Evolutionary conservation across 202 grass and related monocot species (phyloP).

Genomic region (Digitaria exilis): DNA sequence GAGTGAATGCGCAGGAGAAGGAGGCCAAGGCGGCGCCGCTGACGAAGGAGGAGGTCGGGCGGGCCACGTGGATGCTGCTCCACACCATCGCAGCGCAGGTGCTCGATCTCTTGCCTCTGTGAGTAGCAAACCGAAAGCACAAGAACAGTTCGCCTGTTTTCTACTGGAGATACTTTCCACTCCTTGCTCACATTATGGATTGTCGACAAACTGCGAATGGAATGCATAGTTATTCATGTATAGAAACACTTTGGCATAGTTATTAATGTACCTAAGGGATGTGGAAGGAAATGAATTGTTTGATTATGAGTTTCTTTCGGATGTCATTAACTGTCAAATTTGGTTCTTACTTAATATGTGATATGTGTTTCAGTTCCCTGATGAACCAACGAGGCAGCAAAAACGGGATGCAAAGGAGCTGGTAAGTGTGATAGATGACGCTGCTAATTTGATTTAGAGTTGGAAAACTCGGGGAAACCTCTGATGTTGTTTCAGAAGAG

Average conservation of each 20-base stretch:
- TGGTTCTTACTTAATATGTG: background rate
- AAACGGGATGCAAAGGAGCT: constrained; percentile 85
- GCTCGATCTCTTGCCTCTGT: constrained; percentile 56
- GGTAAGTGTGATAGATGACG: constrained; percentile 51
- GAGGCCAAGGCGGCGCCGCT: constrained; percentile 49
- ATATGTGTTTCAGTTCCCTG: constrained; percentile 73
- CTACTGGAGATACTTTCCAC: background rate
- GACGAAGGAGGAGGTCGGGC: constrained; percentile 90
- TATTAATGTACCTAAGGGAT: background rate
- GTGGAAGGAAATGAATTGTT: background rate
- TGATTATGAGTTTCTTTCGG: background rate
- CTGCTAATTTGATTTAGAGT: background rate
- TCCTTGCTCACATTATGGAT: background rate
- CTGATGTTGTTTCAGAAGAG: background rate
- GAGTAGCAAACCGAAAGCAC: background rate
- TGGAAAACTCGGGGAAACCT: background rate
- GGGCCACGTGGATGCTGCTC: constrained; percentile 92
- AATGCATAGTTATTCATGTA: background rate
- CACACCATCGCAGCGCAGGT: constrained; percentile 89
- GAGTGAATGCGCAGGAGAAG: constrained; percentile 54
- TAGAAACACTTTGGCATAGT: background rate
- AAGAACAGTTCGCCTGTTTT: background rate
- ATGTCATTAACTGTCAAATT: background rate
- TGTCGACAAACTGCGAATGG: background rate
- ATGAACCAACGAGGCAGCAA: constrained; percentile 85